phyloP scores from a whole-genome alignment of 1,284 basidiomycete genomes.

The Chiua sp. region DNA sequence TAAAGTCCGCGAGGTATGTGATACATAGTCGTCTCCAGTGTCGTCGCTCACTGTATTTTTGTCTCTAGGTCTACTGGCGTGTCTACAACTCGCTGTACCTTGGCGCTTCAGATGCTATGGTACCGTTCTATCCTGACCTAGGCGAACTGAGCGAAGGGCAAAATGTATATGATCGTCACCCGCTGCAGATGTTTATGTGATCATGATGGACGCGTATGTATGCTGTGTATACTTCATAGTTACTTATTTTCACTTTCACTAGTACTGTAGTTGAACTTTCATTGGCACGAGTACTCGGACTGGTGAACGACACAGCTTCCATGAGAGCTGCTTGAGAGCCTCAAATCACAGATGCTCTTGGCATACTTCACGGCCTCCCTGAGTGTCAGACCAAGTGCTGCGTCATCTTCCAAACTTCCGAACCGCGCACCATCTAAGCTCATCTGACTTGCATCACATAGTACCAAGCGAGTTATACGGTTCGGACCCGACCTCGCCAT shows the following conservation, averaged over 20 bases:
- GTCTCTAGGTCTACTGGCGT: constrained; percentile 77
- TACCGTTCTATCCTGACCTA: constrained; percentile 94
- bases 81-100: constrained; percentile 92
- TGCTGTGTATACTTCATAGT: neutral
- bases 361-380: no score
- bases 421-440: no score
- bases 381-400: no score
- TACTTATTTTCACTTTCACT: constrained; percentile 7
- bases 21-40: constrained; percentile 9
- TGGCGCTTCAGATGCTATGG: constrained; percentile 88
- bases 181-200: constrained; percentile 82
- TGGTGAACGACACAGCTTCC: no score
- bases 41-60: constrained; percentile 1
- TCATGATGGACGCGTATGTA: constrained; percentile 1
- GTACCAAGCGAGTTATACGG: no score
- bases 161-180: constrained; percentile 88
- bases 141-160: constrained; percentile 87
- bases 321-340: no score
- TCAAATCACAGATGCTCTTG: no score
- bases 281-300: neutral
- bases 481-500: no score
- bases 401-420: no score
- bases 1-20: constrained; percentile 90
- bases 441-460: no score
- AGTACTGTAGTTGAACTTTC: neutral